Evolutionary conservation across 768 basidiomycete species (phyloP).

Genomic region (Gyrodon lividus): DNA sequence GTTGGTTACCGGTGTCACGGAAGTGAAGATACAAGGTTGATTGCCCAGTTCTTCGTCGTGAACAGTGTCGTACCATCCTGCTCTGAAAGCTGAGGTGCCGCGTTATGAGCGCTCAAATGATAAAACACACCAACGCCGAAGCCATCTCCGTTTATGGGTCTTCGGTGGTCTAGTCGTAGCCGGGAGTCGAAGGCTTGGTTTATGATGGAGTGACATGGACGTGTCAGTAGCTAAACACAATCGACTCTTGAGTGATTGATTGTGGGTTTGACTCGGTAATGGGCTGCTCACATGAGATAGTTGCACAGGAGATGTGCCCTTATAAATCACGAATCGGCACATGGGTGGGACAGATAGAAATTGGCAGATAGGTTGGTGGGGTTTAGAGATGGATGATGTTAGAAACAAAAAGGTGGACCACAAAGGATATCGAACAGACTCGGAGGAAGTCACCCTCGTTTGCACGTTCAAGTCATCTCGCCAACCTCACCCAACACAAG

Average conservation of each 20-base stretch:
- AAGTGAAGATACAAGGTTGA: slow-evolving; percentile 95
- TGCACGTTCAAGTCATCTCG: neutral
- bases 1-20: slow-evolving; percentile 77
- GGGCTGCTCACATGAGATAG: slow-evolving; percentile 67
- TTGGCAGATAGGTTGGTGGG: neutral
- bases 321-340: slow-evolving; percentile 94
- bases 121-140: slow-evolving; percentile 82
- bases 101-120: neutral
- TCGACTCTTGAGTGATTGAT: slow-evolving; percentile 2
- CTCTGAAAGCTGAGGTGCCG: neutral
- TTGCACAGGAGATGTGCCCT: slow-evolving; percentile 90
- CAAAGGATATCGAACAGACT: neutral
- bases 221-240: slow-evolving; percentile 69
- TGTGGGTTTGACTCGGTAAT: neutral
- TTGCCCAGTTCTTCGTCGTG: slow-evolving; percentile 79
- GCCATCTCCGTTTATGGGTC: slow-evolving; percentile 94
- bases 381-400: neutral
- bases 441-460: neutral
- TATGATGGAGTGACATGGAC: slow-evolving; percentile 94
- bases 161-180: slow-evolving; percentile 72
- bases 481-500: slow-evolving; percentile 3
- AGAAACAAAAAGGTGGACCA: neutral
- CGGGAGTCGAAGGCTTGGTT: slow-evolving; percentile 97
- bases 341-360: slow-evolving; percentile 41
- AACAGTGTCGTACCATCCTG: slow-evolving; percentile 93